Percentiles rank a stretch among this genome's conserved stretches.
These are phyloP conservation scores for Malus sieversii DNA, from an alignment of 306 rosid genomes.

Conservation along the genomic window DNA sequence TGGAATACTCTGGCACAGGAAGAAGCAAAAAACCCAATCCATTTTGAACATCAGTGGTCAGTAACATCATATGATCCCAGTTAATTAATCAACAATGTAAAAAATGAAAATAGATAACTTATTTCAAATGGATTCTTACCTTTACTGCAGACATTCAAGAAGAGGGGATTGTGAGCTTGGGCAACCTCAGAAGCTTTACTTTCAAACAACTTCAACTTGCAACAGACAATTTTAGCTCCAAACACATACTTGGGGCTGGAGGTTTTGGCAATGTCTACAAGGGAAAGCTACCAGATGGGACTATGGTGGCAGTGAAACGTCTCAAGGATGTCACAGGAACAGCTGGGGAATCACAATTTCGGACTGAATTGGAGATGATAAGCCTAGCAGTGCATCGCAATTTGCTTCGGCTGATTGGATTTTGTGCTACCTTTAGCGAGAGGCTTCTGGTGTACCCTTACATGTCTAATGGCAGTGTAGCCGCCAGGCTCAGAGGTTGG, in stretches of 20 bases:
- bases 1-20: slow-evolving; percentile 55
- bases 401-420: slow-evolving; percentile 79
- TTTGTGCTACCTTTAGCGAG: slow-evolving; percentile 73
- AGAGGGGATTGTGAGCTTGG: slow-evolving; percentile 71
- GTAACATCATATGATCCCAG: slow-evolving; percentile 11
- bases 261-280: slow-evolving; percentile 91
- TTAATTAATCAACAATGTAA: not conserved
- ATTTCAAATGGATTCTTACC: not conserved
- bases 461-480: slow-evolving; percentile 96
- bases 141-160: slow-evolving; percentile 55
- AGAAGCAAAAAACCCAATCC: slow-evolving; percentile 47
- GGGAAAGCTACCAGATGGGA: slow-evolving; percentile 82
- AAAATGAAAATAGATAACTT: not conserved
- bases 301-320: slow-evolving; percentile 90
- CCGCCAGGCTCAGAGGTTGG: slow-evolving; percentile 85
- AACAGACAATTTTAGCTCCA: slow-evolving; percentile 70
- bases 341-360: slow-evolving; percentile 84
- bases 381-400: slow-evolving; percentile 93
- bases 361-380: slow-evolving; percentile 94
- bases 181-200: slow-evolving; percentile 71
- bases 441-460: slow-evolving; percentile 90
- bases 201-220: slow-evolving; percentile 85
- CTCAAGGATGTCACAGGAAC: slow-evolving; percentile 80
- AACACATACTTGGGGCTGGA: slow-evolving; percentile 89
- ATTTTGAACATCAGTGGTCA: slow-evolving; percentile 62